Percentiles rank a stretch among this genome's conserved stretches.
Evolutionary conservation across 495 filamentous ascomycete species (phyloP).

Genomic region (Immersiella caudata): DNA sequence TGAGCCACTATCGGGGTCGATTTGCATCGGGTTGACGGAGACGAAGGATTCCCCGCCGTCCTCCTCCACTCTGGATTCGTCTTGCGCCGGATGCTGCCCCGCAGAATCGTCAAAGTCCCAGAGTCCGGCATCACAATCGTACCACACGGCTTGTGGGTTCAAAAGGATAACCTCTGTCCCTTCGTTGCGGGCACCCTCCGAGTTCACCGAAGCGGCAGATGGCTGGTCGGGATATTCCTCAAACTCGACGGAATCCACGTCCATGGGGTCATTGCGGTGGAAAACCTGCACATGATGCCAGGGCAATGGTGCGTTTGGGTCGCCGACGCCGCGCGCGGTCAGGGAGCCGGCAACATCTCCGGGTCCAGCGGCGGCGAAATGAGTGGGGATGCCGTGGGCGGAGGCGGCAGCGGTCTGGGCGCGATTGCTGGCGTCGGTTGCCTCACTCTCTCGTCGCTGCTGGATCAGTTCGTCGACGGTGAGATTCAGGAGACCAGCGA

Average conservation of each 20-base stretch:
- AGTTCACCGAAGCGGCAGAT: constrained; percentile 5
- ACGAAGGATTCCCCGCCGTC: constrained; percentile 26
- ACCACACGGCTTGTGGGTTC: constrained; percentile 29
- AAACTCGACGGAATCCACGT: constrained; percentile 12
- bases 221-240: constrained; percentile 12
- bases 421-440: neutral
- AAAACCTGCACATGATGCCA: constrained; percentile 16
- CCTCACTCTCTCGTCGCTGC: constrained; percentile 20
- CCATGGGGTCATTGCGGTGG: constrained; percentile 5
- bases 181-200: neutral
- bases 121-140: constrained; percentile 30
- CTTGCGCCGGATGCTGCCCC: neutral
- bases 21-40: constrained; percentile 18
- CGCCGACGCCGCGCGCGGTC: neutral
- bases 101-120: constrained; percentile 17
- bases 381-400: constrained; percentile 6
- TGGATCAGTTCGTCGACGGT: constrained; percentile 38
- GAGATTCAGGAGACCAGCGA: constrained; percentile 35
- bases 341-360: neutral
- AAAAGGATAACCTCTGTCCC: constrained; percentile 27
- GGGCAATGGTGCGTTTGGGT: neutral
- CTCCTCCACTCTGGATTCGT: neutral
- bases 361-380: constrained; percentile 7
- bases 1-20: constrained; percentile 17
- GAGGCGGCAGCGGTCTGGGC: neutral